Base-by-base conservation (phyloP, 139 green algal species). In the Zygnema circumcarinatum region DNA sequence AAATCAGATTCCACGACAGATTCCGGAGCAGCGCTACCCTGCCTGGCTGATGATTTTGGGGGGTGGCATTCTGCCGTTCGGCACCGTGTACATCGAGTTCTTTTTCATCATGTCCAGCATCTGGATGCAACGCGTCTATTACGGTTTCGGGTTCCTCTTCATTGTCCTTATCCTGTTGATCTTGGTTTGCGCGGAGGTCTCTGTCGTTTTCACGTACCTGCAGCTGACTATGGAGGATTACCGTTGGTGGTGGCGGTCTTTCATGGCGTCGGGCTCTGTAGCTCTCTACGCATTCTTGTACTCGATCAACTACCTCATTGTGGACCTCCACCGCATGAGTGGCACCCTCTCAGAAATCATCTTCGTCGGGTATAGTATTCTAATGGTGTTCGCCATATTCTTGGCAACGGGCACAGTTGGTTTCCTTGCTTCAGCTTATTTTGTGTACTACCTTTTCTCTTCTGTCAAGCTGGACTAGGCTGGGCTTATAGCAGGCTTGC, bases 1-100 rank as follows among this genome's bases (percentile, higher is more conserved):
- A 75, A 98, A 98, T 93, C 96, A 98, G 94, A 99, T 99, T 79
- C 96, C 96, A n/a, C 95, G 96, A 69, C 96, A 98, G 93, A 93
- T 98, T 11, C 85, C 96, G 94, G 0, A 89, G 92, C 95, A 83
- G 94, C 33, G 85, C 93, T 56, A 96, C 90, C 95, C 95, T 33
- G 56, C 84, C 16, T 90, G 97, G 75, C 92, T 98, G 20, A 95
- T 98, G 90, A 89, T 96, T 67, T 93, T 87, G 47, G 80, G 93
- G 31, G 93, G 96, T 74, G 96, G 96, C 80, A 93, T 98, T 84
- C 94, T 98, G 85, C 96, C 96, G 16, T 98, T 98, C 84, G 96
- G 96, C 86, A 98, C 96, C 68, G 94, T 98, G 86, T 98, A 98
- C 92, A 96, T 98, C 47, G 96, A 98, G 94, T 94, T 98, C 32